These are phyloP conservation scores for Brassica nigra DNA, from an alignment of 345 rosid species.

Conservation along the genomic window DNA sequence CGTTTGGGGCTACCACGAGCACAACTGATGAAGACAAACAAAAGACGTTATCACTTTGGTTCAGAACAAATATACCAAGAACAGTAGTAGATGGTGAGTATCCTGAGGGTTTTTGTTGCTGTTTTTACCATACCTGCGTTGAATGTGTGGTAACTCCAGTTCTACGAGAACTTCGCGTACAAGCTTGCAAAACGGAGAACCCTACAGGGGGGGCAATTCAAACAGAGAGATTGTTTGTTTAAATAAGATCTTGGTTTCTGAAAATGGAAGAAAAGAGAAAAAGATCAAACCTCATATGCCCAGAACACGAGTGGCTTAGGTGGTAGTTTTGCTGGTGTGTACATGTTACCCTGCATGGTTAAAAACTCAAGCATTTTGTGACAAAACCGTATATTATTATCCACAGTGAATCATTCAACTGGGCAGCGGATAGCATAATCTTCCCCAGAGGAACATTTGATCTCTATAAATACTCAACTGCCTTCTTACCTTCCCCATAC, in stretches of 20 bases:
- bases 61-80: background rate
- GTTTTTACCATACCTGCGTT: constrained; percentile 56
- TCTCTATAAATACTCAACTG: background rate
- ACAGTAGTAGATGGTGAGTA: background rate
- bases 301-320: constrained; percentile 87
- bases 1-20: constrained; percentile 91
- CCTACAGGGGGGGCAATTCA: constrained; percentile 46
- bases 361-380: constrained; percentile 14
- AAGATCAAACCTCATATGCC: constrained; percentile 72
- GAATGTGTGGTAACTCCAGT: constrained; percentile 76
- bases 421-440: background rate
- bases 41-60: background rate
- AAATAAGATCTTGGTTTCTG: background rate
- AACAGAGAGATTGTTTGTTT: background rate
- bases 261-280: background rate
- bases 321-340: constrained; percentile 76
- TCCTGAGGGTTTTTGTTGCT: background rate
- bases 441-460: background rate
- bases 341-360: constrained; percentile 63
- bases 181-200: constrained; percentile 86
- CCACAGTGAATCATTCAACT: background rate
- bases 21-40: constrained; percentile 50
- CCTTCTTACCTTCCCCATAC: constrained; percentile 71
- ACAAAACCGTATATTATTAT: constrained; percentile 3
- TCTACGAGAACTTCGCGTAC: constrained; percentile 87